phyloP scores from a whole-genome alignment of 2,329 filamentous ascomycete species.

The Apiospora hydei region DNA sequence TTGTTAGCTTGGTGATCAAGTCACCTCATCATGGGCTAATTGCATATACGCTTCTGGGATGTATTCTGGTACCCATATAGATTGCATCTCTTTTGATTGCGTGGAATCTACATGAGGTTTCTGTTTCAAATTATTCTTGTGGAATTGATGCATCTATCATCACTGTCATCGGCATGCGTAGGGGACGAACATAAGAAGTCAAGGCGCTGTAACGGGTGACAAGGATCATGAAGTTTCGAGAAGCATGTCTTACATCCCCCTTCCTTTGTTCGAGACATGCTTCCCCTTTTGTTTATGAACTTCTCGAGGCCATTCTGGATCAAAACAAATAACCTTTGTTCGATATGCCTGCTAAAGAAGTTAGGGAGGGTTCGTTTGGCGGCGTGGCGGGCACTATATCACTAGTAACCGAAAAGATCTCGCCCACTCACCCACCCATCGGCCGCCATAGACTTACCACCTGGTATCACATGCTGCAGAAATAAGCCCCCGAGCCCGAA shows the following conservation, averaged over 20 bases:
- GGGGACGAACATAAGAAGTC: too few relatives aligned
- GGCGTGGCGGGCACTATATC: not conserved
- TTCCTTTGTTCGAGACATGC: not conserved
- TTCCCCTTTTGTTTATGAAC: not conserved
- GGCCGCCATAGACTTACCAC: not conserved
- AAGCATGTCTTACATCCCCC: not conserved
- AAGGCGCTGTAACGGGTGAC: too few relatives aligned
- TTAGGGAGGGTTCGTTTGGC: not conserved
- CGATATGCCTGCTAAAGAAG: not conserved
- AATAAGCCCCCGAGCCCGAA: not conserved
- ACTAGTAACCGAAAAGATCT: not conserved
- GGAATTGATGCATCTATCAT: too few relatives aligned
- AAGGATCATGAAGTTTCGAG: not conserved
- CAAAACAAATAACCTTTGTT: constrained; percentile 5
- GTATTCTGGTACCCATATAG: too few relatives aligned
- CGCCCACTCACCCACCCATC: not conserved
- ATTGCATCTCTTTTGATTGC: too few relatives aligned
- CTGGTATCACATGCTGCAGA: not conserved
- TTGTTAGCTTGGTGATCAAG: too few relatives aligned
- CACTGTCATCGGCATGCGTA: too few relatives aligned
- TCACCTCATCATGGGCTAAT: too few relatives aligned
- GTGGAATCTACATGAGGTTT: too few relatives aligned
- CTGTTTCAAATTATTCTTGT: too few relatives aligned
- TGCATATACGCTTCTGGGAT: too few relatives aligned
- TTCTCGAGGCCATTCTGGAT: not conserved